Evolutionary conservation across 106 monocot species (phyloP).

Genomic region (Dendrobium officinale): DNA sequence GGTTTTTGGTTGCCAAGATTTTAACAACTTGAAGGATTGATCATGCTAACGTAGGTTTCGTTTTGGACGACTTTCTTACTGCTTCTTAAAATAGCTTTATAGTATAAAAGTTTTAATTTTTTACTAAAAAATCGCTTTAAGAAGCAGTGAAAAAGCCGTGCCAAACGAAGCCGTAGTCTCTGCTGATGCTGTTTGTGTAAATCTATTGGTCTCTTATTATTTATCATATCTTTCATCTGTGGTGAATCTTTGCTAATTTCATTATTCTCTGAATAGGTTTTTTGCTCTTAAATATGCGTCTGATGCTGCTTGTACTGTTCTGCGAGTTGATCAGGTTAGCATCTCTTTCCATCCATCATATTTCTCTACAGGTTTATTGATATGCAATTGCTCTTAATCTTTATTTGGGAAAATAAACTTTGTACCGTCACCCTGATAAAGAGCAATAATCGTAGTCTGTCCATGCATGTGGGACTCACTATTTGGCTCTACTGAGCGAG

Average conservation of each 20-base stretch:
- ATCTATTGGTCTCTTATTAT: background rate
- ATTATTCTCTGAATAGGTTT: slow-evolving; percentile 33
- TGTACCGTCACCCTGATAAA: no score
- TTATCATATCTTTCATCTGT: background rate
- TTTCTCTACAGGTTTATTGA: background rate
- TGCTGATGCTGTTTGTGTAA: no score
- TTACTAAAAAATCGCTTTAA: no score
- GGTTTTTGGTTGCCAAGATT: background rate
- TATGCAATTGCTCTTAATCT: background rate
- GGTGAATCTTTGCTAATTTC: background rate
- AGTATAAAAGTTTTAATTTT: no score
- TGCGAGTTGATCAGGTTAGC: slow-evolving; percentile 89
- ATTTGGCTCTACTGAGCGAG: no score
- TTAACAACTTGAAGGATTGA: background rate
- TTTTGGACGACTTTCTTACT: no score
- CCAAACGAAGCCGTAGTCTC: no score
- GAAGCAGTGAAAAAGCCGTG: no score
- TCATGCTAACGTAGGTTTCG: no score
- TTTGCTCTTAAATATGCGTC: slow-evolving; percentile 98
- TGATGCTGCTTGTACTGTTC: slow-evolving; percentile 96
- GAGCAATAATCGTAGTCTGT: no score
- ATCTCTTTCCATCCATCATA: background rate
- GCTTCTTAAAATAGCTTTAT: no score
- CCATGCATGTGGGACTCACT: no score
- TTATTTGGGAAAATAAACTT: background rate